Evolutionary conservation across 1,284 basidiomycete genomes (phyloP).

Genomic region (Tetrapyrgos nigripes): DNA sequence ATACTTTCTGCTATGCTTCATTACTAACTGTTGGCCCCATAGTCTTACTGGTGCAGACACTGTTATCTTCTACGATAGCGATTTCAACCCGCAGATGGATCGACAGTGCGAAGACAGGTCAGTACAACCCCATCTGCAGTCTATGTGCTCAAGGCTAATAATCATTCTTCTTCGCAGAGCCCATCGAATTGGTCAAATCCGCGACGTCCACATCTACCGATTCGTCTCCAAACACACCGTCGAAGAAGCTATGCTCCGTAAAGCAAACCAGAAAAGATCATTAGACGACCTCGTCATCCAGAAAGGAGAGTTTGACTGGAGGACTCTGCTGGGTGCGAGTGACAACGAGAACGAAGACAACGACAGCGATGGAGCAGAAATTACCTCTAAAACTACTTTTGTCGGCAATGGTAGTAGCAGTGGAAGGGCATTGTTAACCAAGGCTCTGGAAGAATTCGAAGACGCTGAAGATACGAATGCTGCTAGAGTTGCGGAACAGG

Average conservation of each 20-base stretch:
- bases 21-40: conserved; percentile 11
- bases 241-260: conserved; percentile 95
- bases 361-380: background rate
- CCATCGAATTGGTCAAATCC: conserved; percentile 95
- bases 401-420: conserved; percentile 49
- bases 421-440: conserved; percentile 35
- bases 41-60: conserved; percentile 96
- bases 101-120: conserved; percentile 95
- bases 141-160: conserved; percentile 8
- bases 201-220: conserved; percentile 97
- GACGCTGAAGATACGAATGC: conserved; percentile 88
- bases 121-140: conserved; percentile 23
- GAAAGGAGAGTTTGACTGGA: conserved; percentile 95
- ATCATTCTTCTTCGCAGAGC: conserved; percentile 54
- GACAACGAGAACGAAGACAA: background rate
- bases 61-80: conserved; percentile 96
- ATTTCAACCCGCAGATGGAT: conserved; percentile 99
- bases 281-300: conserved; percentile 95
- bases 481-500: conserved; percentile 78
- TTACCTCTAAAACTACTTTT: background rate
- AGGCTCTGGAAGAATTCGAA: conserved; percentile 82
- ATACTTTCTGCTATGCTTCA: background rate
- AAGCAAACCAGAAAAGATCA: conserved; percentile 95
- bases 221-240: conserved; percentile 94
- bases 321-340: conserved; percentile 65